Evolutionary conservation across 768 basidiomycete species (phyloP), one percentile per base, ranked within the genome.

Genomic region (Suillus subluteus): DNA sequence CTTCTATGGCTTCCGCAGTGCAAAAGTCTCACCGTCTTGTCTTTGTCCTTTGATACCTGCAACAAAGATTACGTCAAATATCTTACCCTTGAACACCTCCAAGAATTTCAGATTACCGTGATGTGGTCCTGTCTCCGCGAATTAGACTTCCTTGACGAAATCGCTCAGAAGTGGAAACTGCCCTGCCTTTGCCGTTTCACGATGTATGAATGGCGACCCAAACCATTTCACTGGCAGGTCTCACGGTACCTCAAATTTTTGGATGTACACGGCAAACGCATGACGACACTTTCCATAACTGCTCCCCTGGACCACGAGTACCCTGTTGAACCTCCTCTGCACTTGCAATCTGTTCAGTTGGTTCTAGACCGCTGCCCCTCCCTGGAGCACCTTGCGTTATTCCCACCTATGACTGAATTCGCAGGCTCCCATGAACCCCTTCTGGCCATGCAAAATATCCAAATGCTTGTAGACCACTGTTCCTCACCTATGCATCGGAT

Each of bases 71-170:
- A 21, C 21, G 21, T 21, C 41, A 15, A 18, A n/a, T 12, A 40
- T 26, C 38, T 62, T 40, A 48, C 44, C 8, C 37, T 50, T n/a
- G n/a, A 52, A 16, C 26, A 16, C 44, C 43, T 65, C 21, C 26
- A 63, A 23, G 62, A 63, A n/a, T 40, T 56, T 11, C 62, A 55
- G 30, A 52, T 66, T 32, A 48, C 59, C 32, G 44, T 65, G 6
- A 16, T 3, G 7, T 64, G 9, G 35, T 21, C 41, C 32, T 8
- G 23, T 13, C 16, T 4, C 38, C 23, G 15, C 16, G 30, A 52
- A 23, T 26, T 41, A 62, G 26, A 54, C 21, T 13, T 64, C 13
- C 40, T 66, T n/a, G 23, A 63, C 11, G 7, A 4, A 13, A 21
- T 66, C 2, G 11, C 52, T n/a, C 12, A 11, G 21, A 26, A 23